Evolutionary conservation across 1,284 basidiomycete species (phyloP).

Genomic region (Taiwanofungus camphoratus): DNA sequence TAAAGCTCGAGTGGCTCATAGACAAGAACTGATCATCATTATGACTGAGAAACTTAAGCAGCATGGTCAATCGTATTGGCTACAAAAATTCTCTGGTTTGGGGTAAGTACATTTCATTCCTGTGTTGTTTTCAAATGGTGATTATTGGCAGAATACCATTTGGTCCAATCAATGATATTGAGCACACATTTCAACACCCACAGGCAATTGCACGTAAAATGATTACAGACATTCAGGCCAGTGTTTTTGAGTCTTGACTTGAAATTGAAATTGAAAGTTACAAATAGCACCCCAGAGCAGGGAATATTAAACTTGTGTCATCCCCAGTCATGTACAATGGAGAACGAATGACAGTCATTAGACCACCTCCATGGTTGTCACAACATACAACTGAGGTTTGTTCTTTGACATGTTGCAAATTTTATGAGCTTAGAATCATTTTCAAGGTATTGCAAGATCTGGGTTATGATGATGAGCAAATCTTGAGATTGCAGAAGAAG

Average conservation of each 20-base stretch:
- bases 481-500: conserved; percentile 45
- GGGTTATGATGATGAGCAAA: conserved; percentile 55
- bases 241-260: conserved; percentile 22
- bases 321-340: conserved; percentile 89
- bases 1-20: conserved; percentile 69
- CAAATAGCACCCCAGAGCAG: conserved; percentile 39
- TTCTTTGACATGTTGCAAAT: not conserved
- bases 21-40: conserved; percentile 65
- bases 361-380: conserved; percentile 80
- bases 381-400: conserved; percentile 77
- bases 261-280: conserved; percentile 1
- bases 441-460: conserved; percentile 62
- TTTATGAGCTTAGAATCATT: not conserved
- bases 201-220: conserved; percentile 70
- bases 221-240: conserved; percentile 56
- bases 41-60: conserved; percentile 61
- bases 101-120: conserved; percentile 47
- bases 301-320: conserved; percentile 81
- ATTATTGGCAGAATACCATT: conserved; percentile 65
- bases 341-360: conserved; percentile 65
- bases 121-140: not conserved
- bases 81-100: conserved; percentile 64
- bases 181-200: conserved; percentile 87
- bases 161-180: conserved; percentile 90
- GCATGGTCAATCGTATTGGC: conserved; percentile 66